Evolutionary conservation across 352 stramenopile genomes (phyloP), one percentile per base, ranked within the genome.

Genomic region (Phytopythium sindhum): DNA sequence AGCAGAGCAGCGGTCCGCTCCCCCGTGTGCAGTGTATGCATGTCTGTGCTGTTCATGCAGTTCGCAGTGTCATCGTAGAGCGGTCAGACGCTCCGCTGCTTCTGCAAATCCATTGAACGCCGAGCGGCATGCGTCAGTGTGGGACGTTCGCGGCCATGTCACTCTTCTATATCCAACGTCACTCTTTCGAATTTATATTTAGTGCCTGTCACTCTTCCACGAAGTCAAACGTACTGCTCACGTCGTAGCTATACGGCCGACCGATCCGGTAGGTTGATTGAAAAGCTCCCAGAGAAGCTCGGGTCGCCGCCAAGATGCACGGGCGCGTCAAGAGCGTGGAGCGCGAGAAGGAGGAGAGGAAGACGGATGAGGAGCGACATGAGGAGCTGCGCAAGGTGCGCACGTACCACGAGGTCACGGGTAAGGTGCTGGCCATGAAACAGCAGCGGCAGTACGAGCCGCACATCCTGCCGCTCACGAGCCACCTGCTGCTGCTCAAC

Each of bases 401-500:
- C 44, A 82, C 84, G 75, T 95, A 92, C 70, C 81, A 91, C 63
- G 81, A 95, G 45, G 81, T 95, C 31, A 80, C 80, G 39, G 66
- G 65, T 33, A 86, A 93, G 67, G 83, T 92, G 52, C 74, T 92
- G 53, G 64, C 70, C n/a, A 67, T 91, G 48, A 86, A 88, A 65
- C 44, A 69, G 47, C 75, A 90, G 67, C 52, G 73, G 64, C 42
- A 78, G 41, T 73, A 70, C 50, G 84, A 91, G 57, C 64, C 70
- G 17, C 65, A 78, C 37, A 72, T 87, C 28, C 71, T 98, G 51
- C 73, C 83, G 37, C 71, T 99, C 37, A 96, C 91, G 23, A 91
- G 90, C 75, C 96, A 98, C 70, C 62, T 99, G 53, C 72, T 99
- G 57, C 81, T 92, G 60, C 78, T 99, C 7, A 99, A 99, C 75